Evolutionary conservation across 306 rosid species (phyloP), one percentile per base, ranked within the genome.

Genomic region (Cicer arietinum): DNA sequence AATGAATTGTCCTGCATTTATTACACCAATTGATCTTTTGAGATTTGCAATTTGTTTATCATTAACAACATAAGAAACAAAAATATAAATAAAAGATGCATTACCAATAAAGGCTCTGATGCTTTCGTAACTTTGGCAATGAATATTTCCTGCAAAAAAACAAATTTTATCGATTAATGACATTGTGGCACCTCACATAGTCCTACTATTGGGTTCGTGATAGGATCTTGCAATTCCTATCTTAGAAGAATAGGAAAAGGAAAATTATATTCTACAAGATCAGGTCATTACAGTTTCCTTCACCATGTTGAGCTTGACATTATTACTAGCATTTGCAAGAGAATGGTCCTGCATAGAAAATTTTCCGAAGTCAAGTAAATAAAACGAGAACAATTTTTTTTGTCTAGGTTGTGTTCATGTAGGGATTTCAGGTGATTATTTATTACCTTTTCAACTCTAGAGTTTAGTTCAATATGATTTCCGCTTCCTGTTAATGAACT

Each of bases 391-490:
- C 10, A 72, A 72, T 6, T 39, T 18, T 8, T 22, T 22, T 12
- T 46, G 39, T 46, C 65, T 41, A 73, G 37, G 46, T 76, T 62
- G 79, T 71, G 37, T 14, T 48, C 37, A 61, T 42, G 30, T 47
- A 14, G 20, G 70, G 30, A 56, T 69, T 61, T 7, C 9, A 53
- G 58, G 44, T 41, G 13, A 22, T 20, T 3, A 70, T 13, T 52
- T n/a, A 42, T 43, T 76, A 86, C 91, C 86, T 76, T 85, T 81
- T 82, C 83, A 46, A 56, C n/a, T 52, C 30, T 56, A 64, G 84
- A 58, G 60, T 75, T 71, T 62, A 80, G 52, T 48, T 69, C 73
- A 1, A 10, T 58, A 35, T 50, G 67, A 70, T 83, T 68, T 45
- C 57, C 46, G 43, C 43, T 52, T 70, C 65, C 73, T 1, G 57